A percentile compares a stretch with the other conserved stretches of the same genome.
These are phyloP conservation scores for Coniella vitis DNA, from an alignment of 2,329 filamentous ascomycete species.

Conservation along the genomic window DNA sequence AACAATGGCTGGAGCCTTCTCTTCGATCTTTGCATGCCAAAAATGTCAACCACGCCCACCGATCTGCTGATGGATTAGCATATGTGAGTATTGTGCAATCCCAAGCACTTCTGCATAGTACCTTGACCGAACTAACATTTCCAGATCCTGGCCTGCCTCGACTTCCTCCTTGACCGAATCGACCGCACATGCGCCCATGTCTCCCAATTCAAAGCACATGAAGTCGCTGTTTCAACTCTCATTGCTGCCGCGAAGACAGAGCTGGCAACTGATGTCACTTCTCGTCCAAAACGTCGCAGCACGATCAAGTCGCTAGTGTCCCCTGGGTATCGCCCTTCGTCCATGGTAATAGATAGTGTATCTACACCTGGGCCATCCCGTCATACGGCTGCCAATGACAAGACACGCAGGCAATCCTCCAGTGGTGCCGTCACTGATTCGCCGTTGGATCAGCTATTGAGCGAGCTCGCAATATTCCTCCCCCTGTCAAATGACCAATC, in stretches of 20 bases:
- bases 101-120: too few relatives aligned
- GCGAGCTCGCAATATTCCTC: slow-evolving; percentile 37
- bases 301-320: slow-evolving; percentile 23
- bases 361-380: slow-evolving; percentile 9
- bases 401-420: slow-evolving; percentile 29
- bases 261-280: slow-evolving; percentile 24
- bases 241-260: slow-evolving; percentile 38
- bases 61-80: slow-evolving; percentile 39
- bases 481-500: slow-evolving; percentile 26
- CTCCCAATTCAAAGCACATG: slow-evolving; percentile 40
- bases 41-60: slow-evolving; percentile 36
- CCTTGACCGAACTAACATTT: slow-evolving; percentile 18
- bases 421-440: slow-evolving; percentile 29
- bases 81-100: slow-evolving; percentile 36
- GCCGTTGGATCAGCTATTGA: slow-evolving; percentile 41
- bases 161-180: slow-evolving; percentile 43
- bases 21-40: slow-evolving; percentile 37
- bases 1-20: slow-evolving; percentile 59
- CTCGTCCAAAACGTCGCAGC: slow-evolving; percentile 20
- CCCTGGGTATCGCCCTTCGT: slow-evolving; percentile 25
- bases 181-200: slow-evolving; percentile 34
- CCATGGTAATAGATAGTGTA: slow-evolving; percentile 8
- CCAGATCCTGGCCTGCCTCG: slow-evolving; percentile 46
- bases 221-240: slow-evolving; percentile 31
- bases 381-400: slow-evolving; percentile 2